Conservation (phyloP, 208 protist genomes). For the Entamoeba dispar region DNA sequence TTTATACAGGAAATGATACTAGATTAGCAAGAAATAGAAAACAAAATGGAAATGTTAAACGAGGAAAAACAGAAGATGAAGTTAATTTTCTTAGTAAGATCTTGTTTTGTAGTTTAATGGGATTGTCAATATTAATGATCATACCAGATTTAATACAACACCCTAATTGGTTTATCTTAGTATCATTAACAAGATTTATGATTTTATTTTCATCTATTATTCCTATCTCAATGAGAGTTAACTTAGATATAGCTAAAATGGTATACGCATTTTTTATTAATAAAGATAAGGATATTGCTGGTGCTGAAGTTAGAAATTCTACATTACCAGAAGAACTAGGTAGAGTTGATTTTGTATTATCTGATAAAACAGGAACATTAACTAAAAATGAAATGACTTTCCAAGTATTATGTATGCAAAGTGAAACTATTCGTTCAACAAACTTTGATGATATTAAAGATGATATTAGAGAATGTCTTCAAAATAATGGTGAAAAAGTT, state of each 20-base stretch:
- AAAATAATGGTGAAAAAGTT: no score
- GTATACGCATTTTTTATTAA: conserved; percentile 72
- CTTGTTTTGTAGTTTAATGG: conserved; percentile 45
- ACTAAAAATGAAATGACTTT: conserved; percentile 81
- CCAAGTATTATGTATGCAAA: conserved; percentile 25
- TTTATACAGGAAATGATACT: conserved; percentile 76
- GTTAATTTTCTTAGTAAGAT: conserved; percentile 71
- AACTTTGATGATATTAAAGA: background rate
- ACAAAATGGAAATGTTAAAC: conserved; percentile 40
- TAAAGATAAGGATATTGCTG: conserved; percentile 39
- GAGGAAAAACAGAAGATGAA: conserved; percentile 69
- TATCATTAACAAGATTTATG: conserved; percentile 52
- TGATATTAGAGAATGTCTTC: no score
- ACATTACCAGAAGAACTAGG: conserved; percentile 87
- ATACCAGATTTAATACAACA: background rate
- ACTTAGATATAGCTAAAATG: conserved; percentile 84
- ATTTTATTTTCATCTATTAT: conserved; percentile 89
- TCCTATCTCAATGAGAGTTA: conserved; percentile 73
- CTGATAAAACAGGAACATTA: conserved; percentile 91
- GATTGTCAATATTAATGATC: conserved; percentile 31
- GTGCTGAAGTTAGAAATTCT: conserved; percentile 62
- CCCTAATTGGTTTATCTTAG: conserved; percentile 28
- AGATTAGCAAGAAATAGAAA: conserved; percentile 71
- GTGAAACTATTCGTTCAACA: background rate
- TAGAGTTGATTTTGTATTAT: conserved; percentile 78